Base-by-base conservation (phyloP, 139 green algal genomes). In the Ulvella scutata region DNA sequence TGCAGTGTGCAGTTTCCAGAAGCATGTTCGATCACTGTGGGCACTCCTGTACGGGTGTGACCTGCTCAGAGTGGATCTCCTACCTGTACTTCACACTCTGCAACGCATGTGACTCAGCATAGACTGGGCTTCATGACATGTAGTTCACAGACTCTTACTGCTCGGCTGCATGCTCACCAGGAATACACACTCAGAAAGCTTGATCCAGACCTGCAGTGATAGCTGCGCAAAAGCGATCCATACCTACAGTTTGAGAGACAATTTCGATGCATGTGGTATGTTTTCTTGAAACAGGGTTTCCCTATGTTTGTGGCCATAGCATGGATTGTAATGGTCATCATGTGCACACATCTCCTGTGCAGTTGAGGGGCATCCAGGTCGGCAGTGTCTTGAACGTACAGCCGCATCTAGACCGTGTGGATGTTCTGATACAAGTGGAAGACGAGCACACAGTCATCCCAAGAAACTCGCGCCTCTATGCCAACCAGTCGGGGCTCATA, bases 401-500 rank as follows among this genome's bases (percentile, higher is more conserved):
- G 81, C 91, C 94, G 43, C 91, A 78, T 77, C 78, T 99, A 75
- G 89, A 96, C 59, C 78, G 78, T 9, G 96, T 98, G 43, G 90
- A 97, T 51, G 94, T 97, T 23, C 59, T 95, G 36, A 80, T 90
- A 31, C 87, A 94, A 82, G 85, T 98, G 43, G 88, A 90, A 43
- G 93, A 99, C 72, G 76, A 85, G 3, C 81, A 43, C 75, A 94
- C 94, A 44, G 90, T 96, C 72, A 96, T 99, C 67, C 95, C 95
- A 0, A 85, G 88, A 33, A 97, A 97, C 78, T 88, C 87, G 4
- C 74, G 93, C 3, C 91, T 99, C 33, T 93, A 98, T 79, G 94
- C 94, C 43, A 99, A 99, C 85, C 95, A 99, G 83, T 88, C 76
- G 4, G 94, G 94, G 3, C 85, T 99, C 26, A 98, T 99, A 61